Evolutionary conservation across 2,329 filamentous ascomycete genomes (phyloP).

Genomic region (Stachybotrys chartarum): DNA sequence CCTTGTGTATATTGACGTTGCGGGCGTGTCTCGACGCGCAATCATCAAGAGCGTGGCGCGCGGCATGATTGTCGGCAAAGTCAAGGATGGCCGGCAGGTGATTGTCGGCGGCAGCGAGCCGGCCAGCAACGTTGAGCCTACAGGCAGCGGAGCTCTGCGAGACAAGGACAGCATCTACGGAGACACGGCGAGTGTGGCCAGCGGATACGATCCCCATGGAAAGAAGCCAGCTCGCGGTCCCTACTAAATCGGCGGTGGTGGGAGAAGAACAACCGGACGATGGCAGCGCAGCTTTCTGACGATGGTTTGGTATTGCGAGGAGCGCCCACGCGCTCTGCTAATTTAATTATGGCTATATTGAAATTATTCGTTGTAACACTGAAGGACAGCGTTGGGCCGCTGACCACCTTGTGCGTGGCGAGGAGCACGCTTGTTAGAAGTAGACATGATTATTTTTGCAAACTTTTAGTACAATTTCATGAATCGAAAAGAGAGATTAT

Average conservation of each 20-base stretch:
- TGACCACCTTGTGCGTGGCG: too few relatives aligned
- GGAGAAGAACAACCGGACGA: too few relatives aligned
- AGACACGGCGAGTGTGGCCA: conserved; percentile 17
- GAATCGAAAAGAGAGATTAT: too few relatives aligned
- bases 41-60: conserved; percentile 94
- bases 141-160: conserved; percentile 13
- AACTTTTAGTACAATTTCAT: too few relatives aligned
- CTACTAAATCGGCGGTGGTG: conserved; percentile 4
- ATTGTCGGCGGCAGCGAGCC: conserved; percentile 62
- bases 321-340: too few relatives aligned
- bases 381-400: too few relatives aligned
- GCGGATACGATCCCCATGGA: conserved; percentile 18
- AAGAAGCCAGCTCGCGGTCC: conserved; percentile 21
- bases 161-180: conserved; percentile 16
- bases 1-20: conserved; percentile 93
- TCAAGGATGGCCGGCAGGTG: conserved; percentile 65
- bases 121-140: conserved; percentile 15
- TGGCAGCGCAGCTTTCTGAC: too few relatives aligned
- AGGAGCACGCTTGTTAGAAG: too few relatives aligned
- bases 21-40: conserved; percentile 81
- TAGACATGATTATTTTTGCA: too few relatives aligned
- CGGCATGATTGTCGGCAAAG: conserved; percentile 85
- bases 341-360: too few relatives aligned
- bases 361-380: too few relatives aligned
- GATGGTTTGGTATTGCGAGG: too few relatives aligned